These are phyloP conservation scores for Apiotrichum sp. DNA, from an alignment of 1,284 basidiomycete genomes.

Conservation along the genomic window DNA sequence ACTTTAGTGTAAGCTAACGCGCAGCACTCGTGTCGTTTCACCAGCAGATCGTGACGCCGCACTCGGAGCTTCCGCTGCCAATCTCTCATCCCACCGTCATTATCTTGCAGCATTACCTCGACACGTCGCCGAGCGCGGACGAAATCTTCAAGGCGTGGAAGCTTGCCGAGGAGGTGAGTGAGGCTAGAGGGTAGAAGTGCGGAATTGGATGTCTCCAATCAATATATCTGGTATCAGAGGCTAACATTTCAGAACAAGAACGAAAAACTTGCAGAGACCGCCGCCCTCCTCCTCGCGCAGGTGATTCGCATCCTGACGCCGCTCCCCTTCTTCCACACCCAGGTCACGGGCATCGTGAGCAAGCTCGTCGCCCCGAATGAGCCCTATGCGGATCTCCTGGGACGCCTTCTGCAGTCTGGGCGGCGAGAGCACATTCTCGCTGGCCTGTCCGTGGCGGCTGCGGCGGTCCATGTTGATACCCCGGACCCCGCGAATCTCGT, in stretches of 20 bases:
- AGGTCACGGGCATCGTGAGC: slow-evolving; percentile 37
- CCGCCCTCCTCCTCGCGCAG: slow-evolving; percentile 35
- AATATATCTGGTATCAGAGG: no score
- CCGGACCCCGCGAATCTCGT: slow-evolving; percentile 21
- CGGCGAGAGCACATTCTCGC: slow-evolving; percentile 41
- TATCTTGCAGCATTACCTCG: slow-evolving; percentile 46
- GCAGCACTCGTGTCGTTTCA: slow-evolving; percentile 43
- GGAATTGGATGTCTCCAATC: no score
- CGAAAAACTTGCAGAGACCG: slow-evolving; percentile 32
- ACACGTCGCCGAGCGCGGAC: slow-evolving; percentile 40
- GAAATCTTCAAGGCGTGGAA: slow-evolving; percentile 47
- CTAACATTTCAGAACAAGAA: slow-evolving; percentile 27
- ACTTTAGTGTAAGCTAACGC: neutral
- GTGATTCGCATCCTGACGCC: slow-evolving; percentile 42
- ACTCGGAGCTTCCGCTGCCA: slow-evolving; percentile 37
- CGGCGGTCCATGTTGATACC: slow-evolving; percentile 37
- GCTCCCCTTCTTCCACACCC: slow-evolving; percentile 45
- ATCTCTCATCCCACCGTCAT: slow-evolving; percentile 44
- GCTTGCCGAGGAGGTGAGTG: slow-evolving; percentile 36
- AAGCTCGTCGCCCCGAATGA: slow-evolving; percentile 36
- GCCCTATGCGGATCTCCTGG: slow-evolving; percentile 37
- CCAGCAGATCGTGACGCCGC: slow-evolving; percentile 43
- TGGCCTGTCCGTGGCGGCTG: slow-evolving; percentile 35
- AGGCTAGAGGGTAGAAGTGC: no score
- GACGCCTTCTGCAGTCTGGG: slow-evolving; percentile 35